Base-by-base conservation (phyloP, 2,329 filamentous ascomycete genomes). In the Penicillium sp. region DNA sequence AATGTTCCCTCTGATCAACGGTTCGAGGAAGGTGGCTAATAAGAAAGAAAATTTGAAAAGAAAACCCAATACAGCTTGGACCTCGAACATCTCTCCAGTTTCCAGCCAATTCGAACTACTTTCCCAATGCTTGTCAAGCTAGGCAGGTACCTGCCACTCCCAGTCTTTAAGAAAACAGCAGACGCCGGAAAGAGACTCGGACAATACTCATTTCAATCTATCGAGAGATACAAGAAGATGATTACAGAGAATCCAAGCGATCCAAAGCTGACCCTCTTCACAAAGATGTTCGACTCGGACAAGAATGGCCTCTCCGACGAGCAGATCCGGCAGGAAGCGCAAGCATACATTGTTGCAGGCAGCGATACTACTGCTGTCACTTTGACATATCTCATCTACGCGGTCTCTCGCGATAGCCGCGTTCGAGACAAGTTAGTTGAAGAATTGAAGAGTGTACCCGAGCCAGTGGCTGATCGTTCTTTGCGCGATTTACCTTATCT, bases 351-450 rank as follows among this genome's bases (percentile, higher is more conserved):
- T 49, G 59, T 82, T 4, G 84, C 82, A 1, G 83, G 83, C 1
- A 82, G 76, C 40, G 83, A 85, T 58, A 85, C 83, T 0, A 84
- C 83, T 0, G 79, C 83, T 0, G 75, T 78, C 13, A 81, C 81
- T 0, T 61, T 85, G 46, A 85, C 82, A 0, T 85, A 83, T 40
- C 67, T 75, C 4, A 61, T 67, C 3, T 69, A 68, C 48, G 60
- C 68, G 0, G 71, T 72, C 3, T 72, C 66, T 26, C 48, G 54
- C 16, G 52, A 71, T 19, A 49, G 35, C 1, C 42, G 37, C 1
- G 56, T 74, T 16, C 59, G 58, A 11, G 52, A 64, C 3, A 63
- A 53, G 10, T 63, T 73, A 3, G 22, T 54, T 7, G 38, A 33
- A 43, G 52, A 54, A 43, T 13, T 54, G 2, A 25, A 38, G n/a